A percentile compares a stretch with the other conserved stretches of the same genome.
Conservation (phyloP, 495 filamentous ascomycete species). For the Platismatia glauca region DNA sequence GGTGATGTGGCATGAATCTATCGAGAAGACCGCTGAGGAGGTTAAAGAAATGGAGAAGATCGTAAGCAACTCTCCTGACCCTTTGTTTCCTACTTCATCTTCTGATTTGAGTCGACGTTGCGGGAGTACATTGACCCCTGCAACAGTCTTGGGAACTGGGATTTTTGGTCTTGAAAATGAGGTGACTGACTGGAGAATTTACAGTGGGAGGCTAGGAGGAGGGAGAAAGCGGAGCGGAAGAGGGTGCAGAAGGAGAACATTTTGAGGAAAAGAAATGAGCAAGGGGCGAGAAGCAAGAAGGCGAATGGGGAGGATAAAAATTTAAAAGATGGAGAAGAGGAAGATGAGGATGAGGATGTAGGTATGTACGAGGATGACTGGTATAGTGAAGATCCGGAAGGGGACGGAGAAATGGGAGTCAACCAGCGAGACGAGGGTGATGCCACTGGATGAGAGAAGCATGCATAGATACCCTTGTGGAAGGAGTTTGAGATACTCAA, state of each 20-base stretch:
- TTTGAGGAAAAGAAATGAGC: constrained; percentile 36
- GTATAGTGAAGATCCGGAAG: constrained; percentile 52
- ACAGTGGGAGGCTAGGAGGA: constrained; percentile 72
- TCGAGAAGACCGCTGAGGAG: constrained; percentile 73
- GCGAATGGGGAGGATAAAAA: constrained; percentile 44
- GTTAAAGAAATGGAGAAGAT: constrained; percentile 63
- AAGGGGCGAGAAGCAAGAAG: constrained; percentile 32
- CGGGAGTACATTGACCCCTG: too few relatives aligned
- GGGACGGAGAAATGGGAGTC: constrained; percentile 43
- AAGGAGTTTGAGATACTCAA: background rate
- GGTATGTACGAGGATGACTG: constrained; percentile 43
- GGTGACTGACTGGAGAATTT: too few relatives aligned
- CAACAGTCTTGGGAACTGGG: too few relatives aligned
- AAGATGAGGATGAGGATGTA: constrained; percentile 45
- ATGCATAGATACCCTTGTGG: background rate
- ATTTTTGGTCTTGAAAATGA: too few relatives aligned
- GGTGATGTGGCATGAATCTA: constrained; percentile 95
- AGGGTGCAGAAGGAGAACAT: constrained; percentile 49
- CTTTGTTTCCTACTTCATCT: too few relatives aligned
- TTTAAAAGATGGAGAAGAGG: constrained; percentile 43
- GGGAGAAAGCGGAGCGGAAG: constrained; percentile 81
- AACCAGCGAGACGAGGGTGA: constrained; percentile 46
- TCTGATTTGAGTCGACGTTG: too few relatives aligned
- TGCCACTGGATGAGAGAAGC: constrained; percentile 15
- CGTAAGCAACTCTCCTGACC: background rate